phyloP scores from a whole-genome alignment of 192 early-diverging fungal genomes.

The Coemansia sp. region DNA sequence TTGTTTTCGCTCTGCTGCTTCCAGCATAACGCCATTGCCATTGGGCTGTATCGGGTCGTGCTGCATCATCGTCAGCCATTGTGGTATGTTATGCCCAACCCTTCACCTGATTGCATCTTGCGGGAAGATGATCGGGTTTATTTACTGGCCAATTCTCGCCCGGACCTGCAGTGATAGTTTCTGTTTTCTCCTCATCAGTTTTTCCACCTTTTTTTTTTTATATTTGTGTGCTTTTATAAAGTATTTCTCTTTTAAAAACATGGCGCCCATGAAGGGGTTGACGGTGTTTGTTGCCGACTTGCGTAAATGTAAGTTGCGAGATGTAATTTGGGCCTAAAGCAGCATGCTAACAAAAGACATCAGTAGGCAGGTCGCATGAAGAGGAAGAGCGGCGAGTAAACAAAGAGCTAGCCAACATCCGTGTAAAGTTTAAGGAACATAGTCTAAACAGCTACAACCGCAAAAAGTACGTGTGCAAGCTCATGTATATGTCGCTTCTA shows the following conservation, averaged over 20 bases:
- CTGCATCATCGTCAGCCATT: constrained; percentile 54
- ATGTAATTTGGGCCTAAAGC: background rate
- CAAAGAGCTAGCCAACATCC: constrained; percentile 99
- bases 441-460: constrained; percentile 96
- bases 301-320: constrained; percentile 80
- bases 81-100: constrained; percentile 64
- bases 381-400: constrained; percentile 98
- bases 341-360: background rate
- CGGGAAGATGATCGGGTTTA: constrained; percentile 61
- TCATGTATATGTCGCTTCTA: constrained; percentile 98
- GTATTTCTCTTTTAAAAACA: background rate
- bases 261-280: constrained; percentile 81
- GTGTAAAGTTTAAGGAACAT: constrained; percentile 94
- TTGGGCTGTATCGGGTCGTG: constrained; percentile 65
- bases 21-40: constrained; percentile 50
- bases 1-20: constrained; percentile 56
- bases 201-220: constrained; percentile 1
- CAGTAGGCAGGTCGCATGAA: constrained; percentile 85
- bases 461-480: constrained; percentile 99
- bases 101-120: constrained; percentile 48
- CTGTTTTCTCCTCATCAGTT: constrained; percentile 9
- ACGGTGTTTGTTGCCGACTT: constrained; percentile 97
- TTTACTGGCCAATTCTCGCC: constrained; percentile 42
- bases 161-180: constrained; percentile 22
- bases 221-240: background rate